Base-by-base conservation (phyloP, 768 basidiomycete genomes). In the Crucibulum laeve region DNA sequence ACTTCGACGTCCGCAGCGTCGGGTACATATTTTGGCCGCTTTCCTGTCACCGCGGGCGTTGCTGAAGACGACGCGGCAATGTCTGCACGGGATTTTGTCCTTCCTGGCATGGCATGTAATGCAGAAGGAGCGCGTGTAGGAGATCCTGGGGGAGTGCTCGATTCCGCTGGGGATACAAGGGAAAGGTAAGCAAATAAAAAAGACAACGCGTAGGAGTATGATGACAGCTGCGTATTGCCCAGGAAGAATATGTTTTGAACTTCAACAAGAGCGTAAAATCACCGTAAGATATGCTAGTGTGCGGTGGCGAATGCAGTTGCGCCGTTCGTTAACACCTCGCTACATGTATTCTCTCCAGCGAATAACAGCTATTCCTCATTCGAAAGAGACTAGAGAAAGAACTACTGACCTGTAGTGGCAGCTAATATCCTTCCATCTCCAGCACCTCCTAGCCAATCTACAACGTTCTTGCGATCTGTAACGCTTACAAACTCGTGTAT, bases 381-480 rank as follows among this genome's bases (percentile, higher is more conserved):
- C n/a, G 15, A 32, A 32, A 10, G 15, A 10, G 28, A 32, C 8
- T 10, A 10, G 28, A 44, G 24, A 10, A 11, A 25, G 24, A 39
- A 25, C n/a, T 17, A 62, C 73, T 53, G 48, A 77, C 77, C 65
- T 48, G 55, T 26, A 40, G 76, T 60, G 23, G 74, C 67, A 38
- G 74, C 65, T 49, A 82, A 69, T 19, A 75, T 69, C n/a, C 75
- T 73, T 37, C 78, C 71, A 34, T 74, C 68, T 4, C 58, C 45
- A 10, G 62, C 58, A 54, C 67, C 82, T 53, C 86, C 80, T 34
- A 97, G 59, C 82, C 87, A 97, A 40, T 94, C 92, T 25, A 90
- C 80, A 0, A 95, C 82, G 35, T 73, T 73, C 67, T 88, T 91
- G 48, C 93, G 71, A 64, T 96, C 93, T 2, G 91, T 90, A 25